Conservation (phyloP, 805 yeast genomes). For the Ogataea nonfermentans region DNA sequence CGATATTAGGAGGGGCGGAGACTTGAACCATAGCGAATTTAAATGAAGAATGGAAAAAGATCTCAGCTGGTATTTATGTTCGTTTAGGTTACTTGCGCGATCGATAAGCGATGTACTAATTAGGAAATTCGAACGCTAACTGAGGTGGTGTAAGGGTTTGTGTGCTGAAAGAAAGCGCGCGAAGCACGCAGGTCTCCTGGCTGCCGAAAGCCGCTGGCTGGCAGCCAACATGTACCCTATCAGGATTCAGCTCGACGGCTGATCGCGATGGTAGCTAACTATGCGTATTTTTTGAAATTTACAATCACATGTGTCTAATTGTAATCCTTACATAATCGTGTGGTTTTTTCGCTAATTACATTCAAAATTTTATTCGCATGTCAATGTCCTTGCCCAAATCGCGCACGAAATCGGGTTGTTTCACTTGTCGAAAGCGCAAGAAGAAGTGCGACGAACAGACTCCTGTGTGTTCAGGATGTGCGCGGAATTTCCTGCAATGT, state of each 20-base stretch:
- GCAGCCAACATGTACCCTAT: no score
- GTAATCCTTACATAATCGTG: no score
- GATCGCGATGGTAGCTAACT: no score
- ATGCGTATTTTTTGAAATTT: no score
- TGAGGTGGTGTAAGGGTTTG: no score
- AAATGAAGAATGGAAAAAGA: neutral
- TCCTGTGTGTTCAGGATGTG: conserved; percentile 36
- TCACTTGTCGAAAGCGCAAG: conserved; percentile 38
- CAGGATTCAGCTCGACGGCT: no score
- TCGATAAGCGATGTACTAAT: conserved; percentile 2
- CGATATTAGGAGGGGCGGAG: conserved; percentile 30
- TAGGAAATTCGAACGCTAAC: conserved; percentile 6
- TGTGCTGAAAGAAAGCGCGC: no score
- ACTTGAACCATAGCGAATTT: conserved; percentile 19
- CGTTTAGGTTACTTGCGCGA: neutral
- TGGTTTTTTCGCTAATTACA: no score
- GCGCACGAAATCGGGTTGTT: conserved; percentile 36
- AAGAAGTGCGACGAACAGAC: conserved; percentile 36
- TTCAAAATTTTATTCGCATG: neutral
- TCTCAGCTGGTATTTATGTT: neutral
- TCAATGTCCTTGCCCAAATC: conserved; percentile 17
- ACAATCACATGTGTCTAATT: no score
- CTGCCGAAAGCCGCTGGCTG: no score
- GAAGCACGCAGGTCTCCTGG: no score
- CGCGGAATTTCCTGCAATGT: conserved; percentile 34